Evolutionary conservation across 2,329 filamentous ascomycete species (phyloP), one percentile per base, ranked within the genome.

Genomic region (Exophiala bonariae): DNA sequence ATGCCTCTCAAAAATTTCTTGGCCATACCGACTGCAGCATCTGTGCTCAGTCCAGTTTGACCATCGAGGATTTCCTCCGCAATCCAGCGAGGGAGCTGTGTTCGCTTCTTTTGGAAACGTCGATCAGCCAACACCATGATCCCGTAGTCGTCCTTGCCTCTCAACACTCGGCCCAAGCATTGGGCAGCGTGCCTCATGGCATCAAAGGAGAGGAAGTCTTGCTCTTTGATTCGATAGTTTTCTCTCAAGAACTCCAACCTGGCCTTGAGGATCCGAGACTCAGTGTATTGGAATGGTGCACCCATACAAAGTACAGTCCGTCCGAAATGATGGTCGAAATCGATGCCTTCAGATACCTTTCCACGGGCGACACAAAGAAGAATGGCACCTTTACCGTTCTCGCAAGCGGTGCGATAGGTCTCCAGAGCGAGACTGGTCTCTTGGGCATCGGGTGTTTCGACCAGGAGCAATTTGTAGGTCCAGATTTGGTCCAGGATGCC

Each of bases 181-280:
- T 99, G 93, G 1, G 93, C 92, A 11, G 93, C 93, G 65, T 99
- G 93, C n/a, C 93, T 84, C 92, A 99, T 99, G 17, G 93, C 93
- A 64, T 99, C 93, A 75, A 99, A 99, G 16, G 93, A 97, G 8
- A 99, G 73, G 64, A 99, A 99, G 64, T 99, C 95, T 58, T 96
- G 95, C 66, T 97, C 93, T 49, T 89, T 84, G 66, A 99, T 99
- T 45, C 90, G 87, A 66, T 97, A 99, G 1, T 89, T 97, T 68
- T 99, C 95, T 36, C 92, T 83, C n/a, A 99, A 70, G 65, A 99
- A 99, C 63, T 99, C 90, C 3, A 99, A 80, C 2, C 93, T 83
- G 1, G 93, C 93, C 72, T 97, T 99, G 36, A 99, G 77, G 50
- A 99, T 99, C 23, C 93, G 84, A 0, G 91, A 97, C 66, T 99